Evolutionary conservation across 2,329 filamentous ascomycete species (phyloP).

Genomic region (Talaromyces verruculosus): DNA sequence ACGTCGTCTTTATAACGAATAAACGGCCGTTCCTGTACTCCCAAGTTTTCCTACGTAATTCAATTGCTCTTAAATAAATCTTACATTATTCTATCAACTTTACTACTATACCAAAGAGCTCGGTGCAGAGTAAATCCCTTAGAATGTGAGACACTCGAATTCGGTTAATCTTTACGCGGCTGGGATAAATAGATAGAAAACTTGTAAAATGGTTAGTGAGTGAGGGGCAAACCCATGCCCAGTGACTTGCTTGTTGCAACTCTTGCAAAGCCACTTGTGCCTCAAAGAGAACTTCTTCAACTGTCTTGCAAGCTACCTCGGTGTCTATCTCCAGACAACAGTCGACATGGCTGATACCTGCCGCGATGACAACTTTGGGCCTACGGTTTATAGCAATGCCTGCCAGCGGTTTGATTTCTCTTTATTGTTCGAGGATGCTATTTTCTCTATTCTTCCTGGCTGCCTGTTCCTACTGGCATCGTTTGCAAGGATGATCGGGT

Average conservation of each 20-base stretch:
- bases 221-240: too few relatives aligned
- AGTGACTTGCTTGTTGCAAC: neutral
- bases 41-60: too few relatives aligned
- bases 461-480: constrained; percentile 8
- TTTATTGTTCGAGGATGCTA: constrained; percentile 12
- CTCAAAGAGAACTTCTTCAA: neutral
- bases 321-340: neutral
- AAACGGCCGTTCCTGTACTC: too few relatives aligned
- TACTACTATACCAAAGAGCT: too few relatives aligned
- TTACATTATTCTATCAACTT: too few relatives aligned
- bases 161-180: too few relatives aligned
- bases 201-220: too few relatives aligned
- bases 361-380: neutral
- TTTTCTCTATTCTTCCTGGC: constrained; percentile 14
- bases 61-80: too few relatives aligned
- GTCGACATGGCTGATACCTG: constrained; percentile 5
- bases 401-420: constrained; percentile 14
- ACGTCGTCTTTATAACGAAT: too few relatives aligned
- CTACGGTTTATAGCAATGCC: constrained; percentile 4
- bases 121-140: too few relatives aligned
- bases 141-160: too few relatives aligned
- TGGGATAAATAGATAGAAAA: too few relatives aligned
- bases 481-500: neutral
- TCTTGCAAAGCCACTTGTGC: neutral
- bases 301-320: neutral